Conservation (phyloP, 768 basidiomycete species). For the Nevesoporus exiguus region DNA sequence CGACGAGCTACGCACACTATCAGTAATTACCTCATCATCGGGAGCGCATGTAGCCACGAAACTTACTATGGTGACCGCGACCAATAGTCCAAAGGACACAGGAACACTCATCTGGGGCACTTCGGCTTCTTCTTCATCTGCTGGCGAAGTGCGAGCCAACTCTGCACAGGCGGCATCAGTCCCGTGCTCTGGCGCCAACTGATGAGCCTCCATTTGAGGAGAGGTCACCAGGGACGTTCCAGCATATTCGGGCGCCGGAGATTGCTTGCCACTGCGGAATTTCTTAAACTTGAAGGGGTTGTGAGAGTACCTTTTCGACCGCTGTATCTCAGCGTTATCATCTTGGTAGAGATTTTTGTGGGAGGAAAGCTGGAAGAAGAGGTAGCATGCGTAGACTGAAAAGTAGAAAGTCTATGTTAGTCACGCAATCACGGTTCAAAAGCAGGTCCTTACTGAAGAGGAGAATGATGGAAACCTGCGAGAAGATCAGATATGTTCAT, state of each 20-base stretch:
- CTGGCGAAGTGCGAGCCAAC: not conserved
- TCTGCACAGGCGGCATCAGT: conserved; percentile 9
- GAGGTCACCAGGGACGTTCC: conserved; percentile 10
- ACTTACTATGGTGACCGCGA: conserved; percentile 60
- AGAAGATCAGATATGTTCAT: conserved; percentile 5
- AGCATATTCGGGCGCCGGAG: not conserved
- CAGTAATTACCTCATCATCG: not conserved
- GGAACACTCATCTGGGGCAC: conserved; percentile 52
- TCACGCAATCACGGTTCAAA: not conserved
- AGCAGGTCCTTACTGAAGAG: conserved; percentile 57
- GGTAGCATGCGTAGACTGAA: conserved; percentile 68
- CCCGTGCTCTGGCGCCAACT: not conserved
- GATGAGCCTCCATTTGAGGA: conserved; percentile 1
- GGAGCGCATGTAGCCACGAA: not conserved
- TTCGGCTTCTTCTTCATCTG: conserved; percentile 33
- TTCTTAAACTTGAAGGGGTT: conserved; percentile 34
- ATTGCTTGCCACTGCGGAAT: conserved; percentile 15
- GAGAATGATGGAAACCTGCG: conserved; percentile 69
- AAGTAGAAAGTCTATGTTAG: not conserved
- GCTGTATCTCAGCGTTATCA: conserved; percentile 34
- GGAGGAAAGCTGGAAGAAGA: conserved; percentile 78
- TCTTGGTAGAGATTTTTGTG: conserved; percentile 69
- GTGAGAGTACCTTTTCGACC: conserved; percentile 41
- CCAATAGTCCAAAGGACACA: conserved; percentile 51
- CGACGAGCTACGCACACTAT: conserved; percentile 40